Evolutionary conservation across 331 rosid species (phyloP), one percentile per base, ranked within the genome.

Genomic region (Acacia concinna): DNA sequence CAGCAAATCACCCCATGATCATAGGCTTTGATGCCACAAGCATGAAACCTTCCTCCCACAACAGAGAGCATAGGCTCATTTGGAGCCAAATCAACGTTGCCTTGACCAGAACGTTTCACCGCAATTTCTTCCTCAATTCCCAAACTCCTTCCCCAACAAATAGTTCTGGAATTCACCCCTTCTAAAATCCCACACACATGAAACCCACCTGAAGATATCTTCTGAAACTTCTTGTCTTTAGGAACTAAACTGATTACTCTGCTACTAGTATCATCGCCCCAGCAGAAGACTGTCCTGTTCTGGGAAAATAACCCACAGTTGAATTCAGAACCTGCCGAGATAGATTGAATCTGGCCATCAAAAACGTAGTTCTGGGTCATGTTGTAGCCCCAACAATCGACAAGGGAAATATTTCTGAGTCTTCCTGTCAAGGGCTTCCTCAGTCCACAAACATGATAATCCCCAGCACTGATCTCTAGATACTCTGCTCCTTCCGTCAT

Each of bases 321-420:
- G 84, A 95, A 95, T 59, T 91, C 97, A 40, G 97, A 84, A 62
- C 98, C 98, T 0, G 98, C 95, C 11, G 98, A 86, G 59, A 95
- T 87, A 11, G 94, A 91, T 64, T 88, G 90, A 78, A 95, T 81
- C 84, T 79, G 85, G 2, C 97, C 97, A 81, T 89, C 97, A 79
- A 92, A 88, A 52, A 65, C 89, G 70, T 88, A 90, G 85, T 84
- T 95, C 34, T 73, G 86, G 1, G 98, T 92, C 97, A 95, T 92
- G 87, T 95, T 91, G 76, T 92, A 95, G 18, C 97, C 97, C 97
- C 98, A 95, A 60, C 98, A 95, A 87, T 95, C 98, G 10, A 95
- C 89, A 70, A 86, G 86, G 43, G 97, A 90, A 20, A 52, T 73
- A 89, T 85, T 88, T 72, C 96, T 89, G 25, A 7, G 83, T 52